A percentile compares a stretch with the other conserved stretches of the same genome.
phyloP scores from a whole-genome alignment of 306 rosid genomes.

The Trifolium subterraneum region DNA sequence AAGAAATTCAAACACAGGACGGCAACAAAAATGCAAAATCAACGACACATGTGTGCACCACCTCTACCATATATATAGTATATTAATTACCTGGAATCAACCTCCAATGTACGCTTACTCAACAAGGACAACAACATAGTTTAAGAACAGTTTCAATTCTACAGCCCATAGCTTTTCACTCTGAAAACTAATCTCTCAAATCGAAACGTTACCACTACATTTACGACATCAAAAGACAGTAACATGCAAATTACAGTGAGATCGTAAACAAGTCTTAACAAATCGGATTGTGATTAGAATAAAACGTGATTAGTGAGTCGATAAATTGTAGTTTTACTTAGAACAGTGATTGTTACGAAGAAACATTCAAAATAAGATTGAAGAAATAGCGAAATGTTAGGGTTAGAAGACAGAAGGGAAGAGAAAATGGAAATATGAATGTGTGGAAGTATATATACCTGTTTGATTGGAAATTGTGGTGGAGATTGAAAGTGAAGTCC shows the following conservation, averaged over 20 bases:
- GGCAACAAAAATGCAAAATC: neutral
- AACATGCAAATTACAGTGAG: constrained; percentile 31
- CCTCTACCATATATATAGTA: neutral
- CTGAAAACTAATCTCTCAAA: constrained; percentile 45
- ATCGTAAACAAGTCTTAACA: constrained; percentile 18
- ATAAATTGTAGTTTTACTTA: neutral
- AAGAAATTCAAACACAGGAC: neutral
- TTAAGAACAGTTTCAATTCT: constrained; percentile 58
- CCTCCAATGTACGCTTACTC: constrained; percentile 94
- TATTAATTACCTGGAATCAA: constrained; percentile 80
- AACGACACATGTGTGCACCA: neutral
- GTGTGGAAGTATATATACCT: constrained; percentile 48
- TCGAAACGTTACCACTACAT: constrained; percentile 49
- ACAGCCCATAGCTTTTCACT: constrained; percentile 73
- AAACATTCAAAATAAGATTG: constrained; percentile 48
- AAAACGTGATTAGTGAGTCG: neutral
- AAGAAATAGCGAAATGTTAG: constrained; percentile 40
- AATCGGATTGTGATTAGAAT: neutral
- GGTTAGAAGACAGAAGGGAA: constrained; percentile 35
- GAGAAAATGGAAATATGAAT: neutral
- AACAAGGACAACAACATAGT: constrained; percentile 98
- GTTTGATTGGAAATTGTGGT: constrained; percentile 57
- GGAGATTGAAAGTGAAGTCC: constrained; percentile 58
- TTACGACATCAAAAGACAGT: constrained; percentile 35
- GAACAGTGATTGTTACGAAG: constrained; percentile 25